Conservation (phyloP, 192 early-diverging fungal genomes). For the Entomortierella chlamydospora region DNA sequence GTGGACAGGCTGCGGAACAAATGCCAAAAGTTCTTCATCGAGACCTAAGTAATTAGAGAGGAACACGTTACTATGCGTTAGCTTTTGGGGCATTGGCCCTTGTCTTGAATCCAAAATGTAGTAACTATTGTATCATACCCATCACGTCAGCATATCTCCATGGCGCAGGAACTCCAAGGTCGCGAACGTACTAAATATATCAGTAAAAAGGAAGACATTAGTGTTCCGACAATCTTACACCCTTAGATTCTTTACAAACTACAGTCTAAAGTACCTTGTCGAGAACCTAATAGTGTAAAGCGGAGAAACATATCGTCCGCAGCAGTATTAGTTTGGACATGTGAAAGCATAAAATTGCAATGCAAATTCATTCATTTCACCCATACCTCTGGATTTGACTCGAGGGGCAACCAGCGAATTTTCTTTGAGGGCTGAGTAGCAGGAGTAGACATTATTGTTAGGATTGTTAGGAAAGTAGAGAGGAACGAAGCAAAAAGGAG, state of each 20-base stretch:
- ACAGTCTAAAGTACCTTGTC: constrained; percentile 68
- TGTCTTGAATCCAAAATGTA: background rate
- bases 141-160: constrained; percentile 86
- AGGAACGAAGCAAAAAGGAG: background rate
- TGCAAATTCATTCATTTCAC: background rate
- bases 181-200: constrained; percentile 68
- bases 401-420: constrained; percentile 86
- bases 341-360: background rate
- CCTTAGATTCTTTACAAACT: too few relatives aligned
- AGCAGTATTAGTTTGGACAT: constrained; percentile 3
- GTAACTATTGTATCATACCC: constrained; percentile 64
- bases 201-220: background rate
- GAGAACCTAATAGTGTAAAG: constrained; percentile 60
- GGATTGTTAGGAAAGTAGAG: background rate
- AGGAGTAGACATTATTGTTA: background rate
- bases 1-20: constrained; percentile 85
- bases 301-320: background rate
- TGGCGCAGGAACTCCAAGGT: constrained; percentile 70
- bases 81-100: background rate
- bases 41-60: constrained; percentile 61
- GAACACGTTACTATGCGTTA: background rate
- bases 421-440: constrained; percentile 26
- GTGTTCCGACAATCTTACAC: background rate
- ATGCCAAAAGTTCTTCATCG: constrained; percentile 83
- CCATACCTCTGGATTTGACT: constrained; percentile 86